Conservation (phyloP, 2,329 filamentous ascomycete species). For the Acephala macrosclerotiorum region DNA sequence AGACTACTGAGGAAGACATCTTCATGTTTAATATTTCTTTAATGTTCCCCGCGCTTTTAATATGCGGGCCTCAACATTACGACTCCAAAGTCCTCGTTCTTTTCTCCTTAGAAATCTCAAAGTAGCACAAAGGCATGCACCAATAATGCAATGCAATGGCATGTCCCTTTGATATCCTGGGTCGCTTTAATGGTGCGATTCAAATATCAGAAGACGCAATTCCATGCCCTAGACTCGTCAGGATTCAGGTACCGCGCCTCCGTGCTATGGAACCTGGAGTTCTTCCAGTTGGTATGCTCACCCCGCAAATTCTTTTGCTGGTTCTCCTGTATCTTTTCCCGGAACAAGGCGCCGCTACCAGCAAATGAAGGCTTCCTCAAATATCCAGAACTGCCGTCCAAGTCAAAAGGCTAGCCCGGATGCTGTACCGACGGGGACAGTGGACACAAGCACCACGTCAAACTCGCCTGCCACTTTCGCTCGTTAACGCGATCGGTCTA, state of each 20-base stretch:
- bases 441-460: background rate
- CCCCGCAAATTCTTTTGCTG: conserved; percentile 9
- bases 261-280: conserved; percentile 3
- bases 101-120: conserved; percentile 10
- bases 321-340: background rate
- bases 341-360: background rate
- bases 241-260: conserved; percentile 12
- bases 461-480: conserved; percentile 5
- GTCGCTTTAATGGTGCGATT: background rate
- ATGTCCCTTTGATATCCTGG: background rate
- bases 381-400: conserved; percentile 13
- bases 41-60: conserved; percentile 27
- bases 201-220: background rate
- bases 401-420: conserved; percentile 14
- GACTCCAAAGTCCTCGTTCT: background rate
- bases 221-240: background rate
- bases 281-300: conserved; percentile 8
- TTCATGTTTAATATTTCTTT: conserved; percentile 17
- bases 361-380: conserved; percentile 4
- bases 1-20: background rate
- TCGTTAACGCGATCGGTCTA: conserved; percentile 29
- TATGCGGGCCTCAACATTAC: conserved; percentile 10
- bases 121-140: conserved; percentile 2
- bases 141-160: conserved; percentile 3
- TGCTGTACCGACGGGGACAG: conserved; percentile 9